These are phyloP conservation scores for Hapsidospora chrysogenum DNA, from an alignment of 495 filamentous ascomycete species.

Conservation along the genomic window DNA sequence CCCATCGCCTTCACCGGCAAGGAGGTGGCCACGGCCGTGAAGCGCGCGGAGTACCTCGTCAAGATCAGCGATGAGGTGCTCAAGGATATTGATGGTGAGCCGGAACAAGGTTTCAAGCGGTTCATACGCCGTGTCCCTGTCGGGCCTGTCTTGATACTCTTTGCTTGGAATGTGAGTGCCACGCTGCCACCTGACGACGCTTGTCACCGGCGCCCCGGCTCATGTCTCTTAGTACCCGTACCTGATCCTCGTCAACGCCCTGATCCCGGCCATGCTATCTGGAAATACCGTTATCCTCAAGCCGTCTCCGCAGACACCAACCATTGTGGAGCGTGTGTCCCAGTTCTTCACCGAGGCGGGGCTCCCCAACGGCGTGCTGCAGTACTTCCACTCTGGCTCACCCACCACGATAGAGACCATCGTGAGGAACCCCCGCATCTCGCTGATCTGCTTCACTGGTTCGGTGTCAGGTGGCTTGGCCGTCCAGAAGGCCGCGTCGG, in stretches of 20 bases:
- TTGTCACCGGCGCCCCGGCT: slow-evolving; percentile 1
- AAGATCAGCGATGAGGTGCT: slow-evolving; percentile 61
- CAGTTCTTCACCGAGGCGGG: slow-evolving; percentile 63
- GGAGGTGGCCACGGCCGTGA: slow-evolving; percentile 68
- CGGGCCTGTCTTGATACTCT: slow-evolving; percentile 71
- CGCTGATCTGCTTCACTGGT: slow-evolving; percentile 80
- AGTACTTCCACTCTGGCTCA: slow-evolving; percentile 79
- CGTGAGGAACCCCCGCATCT: slow-evolving; percentile 53
- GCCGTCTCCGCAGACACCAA: slow-evolving; percentile 87
- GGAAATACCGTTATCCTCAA: slow-evolving; percentile 86
- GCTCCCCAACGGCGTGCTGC: slow-evolving; percentile 62
- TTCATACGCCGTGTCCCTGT: slow-evolving; percentile 77
- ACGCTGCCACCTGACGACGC: background rate
- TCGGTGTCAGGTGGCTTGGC: slow-evolving; percentile 73
- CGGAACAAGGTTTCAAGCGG: slow-evolving; percentile 71
- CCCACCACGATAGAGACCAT: slow-evolving; percentile 51
- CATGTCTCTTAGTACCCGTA: slow-evolving; percentile 59
- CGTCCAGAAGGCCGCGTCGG: slow-evolving; percentile 68
- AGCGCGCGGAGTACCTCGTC: slow-evolving; percentile 63
- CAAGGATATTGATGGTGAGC: slow-evolving; percentile 58
- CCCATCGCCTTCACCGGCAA: slow-evolving; percentile 71
- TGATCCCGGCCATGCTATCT: slow-evolving; percentile 73
- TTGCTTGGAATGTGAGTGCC: slow-evolving; percentile 79
- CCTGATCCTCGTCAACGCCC: slow-evolving; percentile 74
- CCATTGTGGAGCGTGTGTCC: slow-evolving; percentile 66